Percentiles rank a stretch among this genome's conserved stretches.
These are phyloP conservation scores for Coemansia sp. DNA, from an alignment of 192 early-diverging fungal species.

Conservation along the genomic window DNA sequence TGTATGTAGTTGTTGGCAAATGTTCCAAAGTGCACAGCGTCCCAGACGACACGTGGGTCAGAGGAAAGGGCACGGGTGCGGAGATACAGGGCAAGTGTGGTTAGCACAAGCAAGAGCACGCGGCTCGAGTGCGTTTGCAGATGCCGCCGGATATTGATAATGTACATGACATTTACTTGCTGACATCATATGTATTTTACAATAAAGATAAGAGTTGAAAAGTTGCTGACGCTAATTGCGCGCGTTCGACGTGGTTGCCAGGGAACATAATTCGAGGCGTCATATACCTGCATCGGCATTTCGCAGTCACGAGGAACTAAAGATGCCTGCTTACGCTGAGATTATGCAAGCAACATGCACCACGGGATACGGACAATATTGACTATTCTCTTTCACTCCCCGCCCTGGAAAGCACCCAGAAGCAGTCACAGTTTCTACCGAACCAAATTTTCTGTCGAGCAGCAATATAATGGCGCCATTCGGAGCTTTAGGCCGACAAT, in stretches of 20 bases:
- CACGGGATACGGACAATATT: too few relatives aligned
- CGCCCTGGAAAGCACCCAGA: neutral
- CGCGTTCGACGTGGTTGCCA: too few relatives aligned
- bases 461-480: neutral
- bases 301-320: too few relatives aligned
- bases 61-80: conserved; percentile 57
- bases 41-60: conserved; percentile 69
- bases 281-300: too few relatives aligned
- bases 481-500: neutral
- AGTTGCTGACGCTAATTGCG: too few relatives aligned
- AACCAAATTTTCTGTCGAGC: too few relatives aligned
- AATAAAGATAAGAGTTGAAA: neutral
- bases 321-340: too few relatives aligned
- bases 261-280: too few relatives aligned
- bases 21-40: conserved; percentile 97
- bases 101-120: neutral
- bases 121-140: neutral
- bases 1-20: conserved; percentile 91
- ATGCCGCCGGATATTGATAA: neutral
- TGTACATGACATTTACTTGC: neutral
- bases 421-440: neutral
- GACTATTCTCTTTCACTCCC: too few relatives aligned
- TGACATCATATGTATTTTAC: neutral
- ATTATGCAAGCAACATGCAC: too few relatives aligned
- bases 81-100: conserved; percentile 1